Evolutionary conservation across 768 basidiomycete genomes (phyloP).

Genomic region (Termitomyces sp.): DNA sequence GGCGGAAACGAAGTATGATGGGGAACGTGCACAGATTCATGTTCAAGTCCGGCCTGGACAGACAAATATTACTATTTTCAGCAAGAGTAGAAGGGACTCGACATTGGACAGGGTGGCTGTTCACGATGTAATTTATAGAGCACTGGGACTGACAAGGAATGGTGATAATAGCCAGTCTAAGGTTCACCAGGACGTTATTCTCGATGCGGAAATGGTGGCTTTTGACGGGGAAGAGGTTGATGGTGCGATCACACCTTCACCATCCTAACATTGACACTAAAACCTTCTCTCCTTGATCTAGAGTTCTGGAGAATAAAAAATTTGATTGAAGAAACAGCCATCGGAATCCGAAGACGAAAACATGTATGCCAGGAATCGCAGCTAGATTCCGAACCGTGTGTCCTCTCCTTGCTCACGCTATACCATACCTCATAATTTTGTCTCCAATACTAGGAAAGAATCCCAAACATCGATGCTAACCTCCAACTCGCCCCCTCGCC

Average conservation of each 20-base stretch:
- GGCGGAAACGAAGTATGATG: constrained; percentile 94
- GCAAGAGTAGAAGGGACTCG: constrained; percentile 83
- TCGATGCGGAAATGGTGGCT: constrained; percentile 90
- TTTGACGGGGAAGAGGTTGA: constrained; percentile 68
- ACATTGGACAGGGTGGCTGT: constrained; percentile 70
- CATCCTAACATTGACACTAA: not conserved
- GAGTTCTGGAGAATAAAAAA: constrained; percentile 74
- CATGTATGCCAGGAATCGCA: constrained; percentile 5
- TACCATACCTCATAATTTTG: not conserved
- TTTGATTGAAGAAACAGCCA: constrained; percentile 52
- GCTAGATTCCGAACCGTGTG: constrained; percentile 10
- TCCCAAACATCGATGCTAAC: constrained; percentile 27
- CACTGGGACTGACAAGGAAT: constrained; percentile 39
- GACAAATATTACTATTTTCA: constrained; percentile 66
- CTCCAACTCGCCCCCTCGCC: constrained; percentile 33
- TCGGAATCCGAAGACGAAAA: constrained; percentile 37
- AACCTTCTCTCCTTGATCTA: constrained; percentile 19
- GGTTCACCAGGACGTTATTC: constrained; percentile 37
- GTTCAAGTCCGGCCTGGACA: constrained; percentile 44
- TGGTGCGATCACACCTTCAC: constrained; percentile 35
- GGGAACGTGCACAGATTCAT: constrained; percentile 93
- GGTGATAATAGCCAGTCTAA: constrained; percentile 8
- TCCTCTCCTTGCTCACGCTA: not conserved
- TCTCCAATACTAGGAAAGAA: not conserved
- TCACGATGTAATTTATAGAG: constrained; percentile 51